Evolutionary conservation across 352 stramenopile genomes (phyloP).

Genomic region (Phytophthora sansomeana): DNA sequence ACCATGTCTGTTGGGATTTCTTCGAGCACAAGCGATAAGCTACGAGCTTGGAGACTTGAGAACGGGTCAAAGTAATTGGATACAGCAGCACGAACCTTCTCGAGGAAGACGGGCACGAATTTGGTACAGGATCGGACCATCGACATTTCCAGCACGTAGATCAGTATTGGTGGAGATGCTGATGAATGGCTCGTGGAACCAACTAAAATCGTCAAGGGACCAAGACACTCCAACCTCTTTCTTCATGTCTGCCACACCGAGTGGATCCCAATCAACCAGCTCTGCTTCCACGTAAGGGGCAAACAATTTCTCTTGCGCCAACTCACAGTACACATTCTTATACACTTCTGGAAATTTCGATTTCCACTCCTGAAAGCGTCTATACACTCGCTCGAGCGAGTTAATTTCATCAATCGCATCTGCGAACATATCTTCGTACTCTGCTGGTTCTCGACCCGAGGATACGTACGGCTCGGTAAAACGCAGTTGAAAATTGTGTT

Average conservation of each 20-base stretch:
- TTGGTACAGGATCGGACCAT: slow-evolving; percentile 49
- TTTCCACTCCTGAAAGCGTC: slow-evolving; percentile 78
- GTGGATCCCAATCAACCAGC: slow-evolving; percentile 71
- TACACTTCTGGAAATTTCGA: slow-evolving; percentile 76
- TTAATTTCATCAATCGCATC: slow-evolving; percentile 79
- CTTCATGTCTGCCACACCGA: slow-evolving; percentile 39
- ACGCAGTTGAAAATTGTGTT: slow-evolving; percentile 34
- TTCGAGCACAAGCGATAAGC: slow-evolving; percentile 60
- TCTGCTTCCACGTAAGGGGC: slow-evolving; percentile 71
- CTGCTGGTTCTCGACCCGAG: not conserved
- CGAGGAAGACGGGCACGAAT: slow-evolving; percentile 65
- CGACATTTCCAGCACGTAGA: slow-evolving; percentile 4
- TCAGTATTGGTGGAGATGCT: slow-evolving; percentile 34
- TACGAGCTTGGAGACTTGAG: slow-evolving; percentile 63
- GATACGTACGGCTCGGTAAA: slow-evolving; percentile 41
- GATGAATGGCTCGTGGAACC: slow-evolving; percentile 58
- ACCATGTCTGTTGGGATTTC: slow-evolving; percentile 44
- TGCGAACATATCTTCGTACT: slow-evolving; percentile 52
- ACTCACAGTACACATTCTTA: slow-evolving; percentile 64
- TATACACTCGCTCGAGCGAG: slow-evolving; percentile 64
- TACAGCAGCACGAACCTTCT: slow-evolving; percentile 43
- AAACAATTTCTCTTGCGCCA: slow-evolving; percentile 69
- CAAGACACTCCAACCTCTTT: slow-evolving; percentile 24
- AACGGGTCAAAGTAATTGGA: slow-evolving; percentile 66
- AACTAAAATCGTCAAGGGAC: slow-evolving; percentile 55